phyloP scores from a whole-genome alignment of 192 early-diverging fungal genomes.

The Gaertneriomyces semiglobifer region DNA sequence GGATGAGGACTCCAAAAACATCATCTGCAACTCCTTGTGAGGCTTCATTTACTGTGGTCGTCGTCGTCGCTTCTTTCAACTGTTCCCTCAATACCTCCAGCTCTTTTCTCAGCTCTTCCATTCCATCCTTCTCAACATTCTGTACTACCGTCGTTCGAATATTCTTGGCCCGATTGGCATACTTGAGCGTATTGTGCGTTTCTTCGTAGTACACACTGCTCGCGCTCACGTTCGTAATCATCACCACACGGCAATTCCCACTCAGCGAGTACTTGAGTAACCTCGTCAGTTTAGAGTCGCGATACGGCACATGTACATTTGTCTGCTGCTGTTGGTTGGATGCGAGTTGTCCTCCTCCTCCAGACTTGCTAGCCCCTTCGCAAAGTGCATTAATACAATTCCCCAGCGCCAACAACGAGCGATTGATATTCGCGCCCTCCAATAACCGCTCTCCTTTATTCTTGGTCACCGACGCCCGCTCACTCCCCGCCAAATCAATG shows the following conservation, averaged over 20 bases:
- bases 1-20: constrained; percentile 6
- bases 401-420: constrained; percentile 68
- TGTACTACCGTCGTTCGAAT: constrained; percentile 59
- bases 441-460: constrained; percentile 60
- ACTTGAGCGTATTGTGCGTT: constrained; percentile 75
- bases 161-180: constrained; percentile 66
- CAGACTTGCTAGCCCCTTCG: constrained; percentile 57
- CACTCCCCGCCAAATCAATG: constrained; percentile 76
- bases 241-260: constrained; percentile 75
- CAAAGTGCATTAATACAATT: constrained; percentile 75
- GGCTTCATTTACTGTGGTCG: too few relatives aligned
- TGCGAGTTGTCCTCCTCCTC: constrained; percentile 8
- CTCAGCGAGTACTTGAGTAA: constrained; percentile 71
- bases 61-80: neutral
- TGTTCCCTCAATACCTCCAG: constrained; percentile 25
- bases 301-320: neutral
- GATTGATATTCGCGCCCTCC: constrained; percentile 79
- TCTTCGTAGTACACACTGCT: constrained; percentile 65
- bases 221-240: constrained; percentile 75
- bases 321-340: constrained; percentile 1
- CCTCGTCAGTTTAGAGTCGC: constrained; percentile 75
- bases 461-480: constrained; percentile 46
- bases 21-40: neutral
- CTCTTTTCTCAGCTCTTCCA: constrained; percentile 35
- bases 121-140: constrained; percentile 39